A percentile compares a stretch with the other conserved stretches of the same genome.
Evolutionary conservation across 2,329 filamentous ascomycete genomes (phyloP).

Genomic region (Fusarium proliferatum): DNA sequence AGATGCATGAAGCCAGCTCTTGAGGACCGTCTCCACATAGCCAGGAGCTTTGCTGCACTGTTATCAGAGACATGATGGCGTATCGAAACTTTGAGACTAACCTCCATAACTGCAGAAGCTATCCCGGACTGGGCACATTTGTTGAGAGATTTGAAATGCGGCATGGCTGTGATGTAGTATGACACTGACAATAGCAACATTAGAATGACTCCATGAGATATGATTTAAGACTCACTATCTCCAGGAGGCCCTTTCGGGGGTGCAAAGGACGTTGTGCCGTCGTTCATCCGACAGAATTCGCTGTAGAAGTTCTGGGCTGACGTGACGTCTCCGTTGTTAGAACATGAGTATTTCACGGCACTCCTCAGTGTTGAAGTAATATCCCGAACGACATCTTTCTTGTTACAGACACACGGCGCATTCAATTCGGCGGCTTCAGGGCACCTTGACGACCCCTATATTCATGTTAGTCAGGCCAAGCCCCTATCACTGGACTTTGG

Average conservation of each 20-base stretch:
- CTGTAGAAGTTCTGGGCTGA: conserved; percentile 63
- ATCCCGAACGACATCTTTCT: conserved; percentile 59
- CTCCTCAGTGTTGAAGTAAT: conserved; percentile 58
- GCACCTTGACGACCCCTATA: conserved; percentile 45
- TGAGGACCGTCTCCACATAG: conserved; percentile 59
- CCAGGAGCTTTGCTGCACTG: conserved; percentile 46
- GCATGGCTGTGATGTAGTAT: conserved; percentile 65
- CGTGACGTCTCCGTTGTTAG: conserved; percentile 57
- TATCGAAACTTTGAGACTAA: conserved; percentile 39
- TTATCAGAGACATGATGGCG: not conserved
- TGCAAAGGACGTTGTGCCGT: conserved; percentile 62
- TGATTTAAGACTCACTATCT: conserved; percentile 55
- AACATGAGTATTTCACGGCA: conserved; percentile 58
- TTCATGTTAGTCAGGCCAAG: not conserved
- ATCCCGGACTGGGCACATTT: conserved; percentile 59
- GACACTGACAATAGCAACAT: conserved; percentile 53
- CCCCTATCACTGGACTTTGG: not conserved
- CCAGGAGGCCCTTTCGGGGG: conserved; percentile 59
- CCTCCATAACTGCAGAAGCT: conserved; percentile 54
- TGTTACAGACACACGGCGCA: conserved; percentile 64
- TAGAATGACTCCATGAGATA: not conserved
- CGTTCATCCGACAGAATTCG: conserved; percentile 63
- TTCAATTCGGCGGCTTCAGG: conserved; percentile 54
- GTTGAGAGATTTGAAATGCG: conserved; percentile 57
- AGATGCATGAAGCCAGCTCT: conserved; percentile 64